phyloP scores from a whole-genome alignment of 164 flowering plant species.

The Vitis rotundifolia region DNA sequence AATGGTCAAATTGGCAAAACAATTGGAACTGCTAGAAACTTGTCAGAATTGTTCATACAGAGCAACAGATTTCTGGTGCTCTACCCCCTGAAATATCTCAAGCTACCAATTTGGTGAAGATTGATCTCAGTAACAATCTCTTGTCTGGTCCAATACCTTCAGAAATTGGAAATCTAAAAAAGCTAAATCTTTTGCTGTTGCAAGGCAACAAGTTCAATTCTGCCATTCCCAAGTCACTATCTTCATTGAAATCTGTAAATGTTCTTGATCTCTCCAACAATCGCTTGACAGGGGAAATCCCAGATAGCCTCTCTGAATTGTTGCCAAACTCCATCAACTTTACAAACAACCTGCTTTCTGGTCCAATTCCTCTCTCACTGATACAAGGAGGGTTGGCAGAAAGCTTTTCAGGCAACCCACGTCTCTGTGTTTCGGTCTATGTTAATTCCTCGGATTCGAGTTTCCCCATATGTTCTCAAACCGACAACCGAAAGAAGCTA shows the following conservation, averaged over 20 bases:
- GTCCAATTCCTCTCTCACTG: slow-evolving; percentile 67
- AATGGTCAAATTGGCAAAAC: slow-evolving; percentile 51
- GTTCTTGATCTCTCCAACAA: slow-evolving; percentile 87
- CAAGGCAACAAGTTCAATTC: slow-evolving; percentile 71
- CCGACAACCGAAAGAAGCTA: slow-evolving; percentile 34
- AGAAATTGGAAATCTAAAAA: slow-evolving; percentile 61
- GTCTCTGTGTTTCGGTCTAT: slow-evolving; percentile 54
- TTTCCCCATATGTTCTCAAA: slow-evolving; percentile 55
- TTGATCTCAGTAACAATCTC: slow-evolving; percentile 79
- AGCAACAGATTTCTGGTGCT: slow-evolving; percentile 69
- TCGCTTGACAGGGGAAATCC: slow-evolving; percentile 69
- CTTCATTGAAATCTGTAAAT: slow-evolving; percentile 67
- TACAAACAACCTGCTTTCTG: slow-evolving; percentile 72
- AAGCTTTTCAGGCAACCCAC: slow-evolving; percentile 80
- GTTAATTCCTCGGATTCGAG: slow-evolving; percentile 30
- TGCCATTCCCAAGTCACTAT: slow-evolving; percentile 70
- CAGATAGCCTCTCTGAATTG: slow-evolving; percentile 58
- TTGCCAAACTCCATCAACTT: slow-evolving; percentile 81
- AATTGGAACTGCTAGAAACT: slow-evolving; percentile 58
- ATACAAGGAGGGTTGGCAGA: slow-evolving; percentile 63
- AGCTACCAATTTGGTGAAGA: slow-evolving; percentile 69
- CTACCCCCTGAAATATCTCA: slow-evolving; percentile 70
- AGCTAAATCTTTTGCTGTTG: slow-evolving; percentile 65
- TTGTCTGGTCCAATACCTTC: slow-evolving; percentile 79
- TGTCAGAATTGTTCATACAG: slow-evolving; percentile 75